Base-by-base conservation (phyloP, 805 yeast species). In the Brettanomyces nanus region DNA sequence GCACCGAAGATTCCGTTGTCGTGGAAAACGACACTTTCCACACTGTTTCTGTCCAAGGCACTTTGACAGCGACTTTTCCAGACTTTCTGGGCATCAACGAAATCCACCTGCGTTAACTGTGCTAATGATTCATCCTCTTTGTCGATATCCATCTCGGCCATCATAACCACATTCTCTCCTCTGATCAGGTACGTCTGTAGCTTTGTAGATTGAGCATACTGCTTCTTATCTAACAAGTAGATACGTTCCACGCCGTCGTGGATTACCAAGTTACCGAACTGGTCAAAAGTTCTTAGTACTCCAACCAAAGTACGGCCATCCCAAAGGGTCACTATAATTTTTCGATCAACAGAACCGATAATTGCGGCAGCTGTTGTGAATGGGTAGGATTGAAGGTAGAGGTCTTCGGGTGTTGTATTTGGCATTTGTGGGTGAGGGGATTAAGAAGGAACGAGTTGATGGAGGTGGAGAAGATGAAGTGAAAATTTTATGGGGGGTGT, bases 81-180 rank as follows among this genome's bases (percentile, higher is more conserved):
- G 17, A 38, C 68, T 23, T 54, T 49, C 49, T 75, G 76, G 1
- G 92, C 94, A 33, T 67, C 72, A 28, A 64, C 66, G 54, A 75
- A 87, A 27, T 56, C 75, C 18, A 85, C 67, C 54, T 73, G 75
- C 44, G 70, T 65, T 58, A 77, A 67, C 11, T 63, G 59, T 29
- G 67, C 68, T 48, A 84, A 60, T 37, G 83, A 83, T 44, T 65
- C 73, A 53, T 84, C 95, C 59, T 87, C 95, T 45, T 66, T 73
- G 53, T 85, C 95, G 44, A 86, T 82, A 59, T 89, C 96, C 44
- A 90, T 73, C 58, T 90, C 97, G 17, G 97, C 98, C 56, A 92
- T 59, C 77, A 89, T 75, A 7, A 89, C 92, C 6, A 92, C 92
- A 52, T 90, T 90, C 59, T 92, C 98, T 44, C 98, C 98, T 62